phyloP scores from a whole-genome alignment of 192 early-diverging fungal species.

The Coemansia sp. region DNA sequence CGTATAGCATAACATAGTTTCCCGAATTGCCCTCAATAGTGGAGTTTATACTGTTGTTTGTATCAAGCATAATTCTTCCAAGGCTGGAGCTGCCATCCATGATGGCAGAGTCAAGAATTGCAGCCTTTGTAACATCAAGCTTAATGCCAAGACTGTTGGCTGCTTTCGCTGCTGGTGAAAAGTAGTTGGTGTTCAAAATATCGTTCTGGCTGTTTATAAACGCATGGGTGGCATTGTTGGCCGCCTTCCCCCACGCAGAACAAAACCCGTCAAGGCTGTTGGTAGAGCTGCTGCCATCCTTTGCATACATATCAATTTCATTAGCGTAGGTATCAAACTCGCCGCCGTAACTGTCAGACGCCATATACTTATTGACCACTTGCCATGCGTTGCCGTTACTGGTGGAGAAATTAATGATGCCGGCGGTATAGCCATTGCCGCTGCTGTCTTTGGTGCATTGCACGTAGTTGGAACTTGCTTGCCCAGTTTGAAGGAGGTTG shows the following conservation, averaged over 20 bases:
- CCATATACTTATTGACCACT: too few relatives aligned
- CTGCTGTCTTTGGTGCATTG: too few relatives aligned
- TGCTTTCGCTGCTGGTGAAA: not conserved
- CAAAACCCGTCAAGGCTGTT: constrained; percentile 5
- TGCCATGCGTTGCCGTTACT: too few relatives aligned
- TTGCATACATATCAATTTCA: not conserved
- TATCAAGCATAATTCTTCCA: not conserved
- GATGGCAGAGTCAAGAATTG: not conserved
- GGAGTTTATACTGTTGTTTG: not conserved
- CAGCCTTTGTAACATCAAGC: not conserved
- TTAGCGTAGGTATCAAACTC: not conserved
- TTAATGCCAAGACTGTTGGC: not conserved
- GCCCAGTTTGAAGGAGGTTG: not conserved
- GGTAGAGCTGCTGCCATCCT: not conserved
- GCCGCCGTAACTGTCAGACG: too few relatives aligned
- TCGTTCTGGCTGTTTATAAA: not conserved
- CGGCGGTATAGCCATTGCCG: too few relatives aligned
- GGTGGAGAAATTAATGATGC: too few relatives aligned
- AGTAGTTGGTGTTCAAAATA: not conserved
- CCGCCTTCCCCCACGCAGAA: constrained; percentile 3
- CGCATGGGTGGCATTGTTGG: not conserved
- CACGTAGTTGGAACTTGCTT: not conserved
- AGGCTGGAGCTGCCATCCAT: not conserved
- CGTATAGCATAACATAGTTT: not conserved
- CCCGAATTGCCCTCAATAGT: not conserved